Evolutionary conservation across 257 asterid genomes (phyloP).

Genomic region (Nicotiana paniculata): DNA sequence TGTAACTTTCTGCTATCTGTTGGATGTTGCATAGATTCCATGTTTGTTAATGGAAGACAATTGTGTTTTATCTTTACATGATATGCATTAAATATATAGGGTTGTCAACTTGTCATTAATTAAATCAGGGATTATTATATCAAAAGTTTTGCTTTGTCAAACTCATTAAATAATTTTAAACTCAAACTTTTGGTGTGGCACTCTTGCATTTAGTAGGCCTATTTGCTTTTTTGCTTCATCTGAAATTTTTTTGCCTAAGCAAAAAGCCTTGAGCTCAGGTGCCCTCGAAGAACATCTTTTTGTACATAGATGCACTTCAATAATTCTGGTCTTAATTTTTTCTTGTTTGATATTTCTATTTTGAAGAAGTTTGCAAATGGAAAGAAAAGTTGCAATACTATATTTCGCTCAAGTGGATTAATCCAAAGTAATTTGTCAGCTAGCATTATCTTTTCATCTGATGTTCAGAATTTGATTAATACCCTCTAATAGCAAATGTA

Average conservation of each 20-base stretch:
- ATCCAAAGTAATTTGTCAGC: too few species aligned
- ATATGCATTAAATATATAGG: not conserved
- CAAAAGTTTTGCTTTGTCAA: not conserved
- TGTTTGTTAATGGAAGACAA: not conserved
- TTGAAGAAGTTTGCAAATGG: not conserved
- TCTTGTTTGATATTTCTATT: not conserved
- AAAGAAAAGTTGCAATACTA: not conserved
- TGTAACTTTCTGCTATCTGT: not conserved
- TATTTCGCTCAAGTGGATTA: not conserved
- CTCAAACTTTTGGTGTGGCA: not conserved
- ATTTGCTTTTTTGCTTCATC: not conserved
- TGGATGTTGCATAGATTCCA: not conserved
- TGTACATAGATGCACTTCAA: not conserved
- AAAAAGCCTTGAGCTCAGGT: not conserved
- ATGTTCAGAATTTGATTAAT: too few species aligned
- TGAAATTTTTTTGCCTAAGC: not conserved
- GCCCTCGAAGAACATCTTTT: not conserved
- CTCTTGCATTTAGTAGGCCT: not conserved
- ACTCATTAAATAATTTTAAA: not conserved
- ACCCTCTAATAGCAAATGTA: not conserved
- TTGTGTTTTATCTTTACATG: not conserved
- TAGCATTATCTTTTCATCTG: too few species aligned
- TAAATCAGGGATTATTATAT: not conserved
- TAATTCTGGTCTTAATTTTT: not conserved
- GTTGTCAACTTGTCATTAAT: not conserved